Evolutionary conservation across 176 grass and related monocot species (phyloP), one percentile per base, ranked within the genome.

Genomic region (Oryza longistaminata): DNA sequence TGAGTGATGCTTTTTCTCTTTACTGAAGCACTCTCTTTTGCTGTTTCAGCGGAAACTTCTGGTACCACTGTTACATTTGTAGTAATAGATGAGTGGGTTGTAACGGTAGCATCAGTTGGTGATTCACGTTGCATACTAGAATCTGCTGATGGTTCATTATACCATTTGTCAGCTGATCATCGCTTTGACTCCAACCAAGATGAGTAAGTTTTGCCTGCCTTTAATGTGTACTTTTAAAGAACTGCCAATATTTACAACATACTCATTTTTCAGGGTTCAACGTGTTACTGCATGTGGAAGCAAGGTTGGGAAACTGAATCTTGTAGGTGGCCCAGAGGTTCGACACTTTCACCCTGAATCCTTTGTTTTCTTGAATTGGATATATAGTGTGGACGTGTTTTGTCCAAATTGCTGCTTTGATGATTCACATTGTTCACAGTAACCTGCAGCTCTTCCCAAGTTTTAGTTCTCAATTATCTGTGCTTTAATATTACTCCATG

Each of bases 61-160:
- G 93, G 96, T 82, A 95, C 93, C 84, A 95, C 91, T 73, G 91
- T 95, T 42, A 98, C 96, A 89, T 93, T 98, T 87, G 91, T 90
- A 77, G 93, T 97, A 86, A 86, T 97, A 77, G 95, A 97, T 72
- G 95, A 88, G 86, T 97, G 95, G 95, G 88, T 95, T 79, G 91
- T 97, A 77, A 97, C 95, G 0, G 95, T 95, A 21, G 91, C 93
- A 88, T 95, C 96, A 45, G 91, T 98, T 64, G 93, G 91, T 61
- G 93, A 98, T 93, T 98, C 93, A 48, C 91, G 83, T 19, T 98
- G 93, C 87, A 88, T 98, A 82, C 91, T 95, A 64, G 91, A 95
- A 86, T 98, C 89, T 55, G 91, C 89, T 46, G 89, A 98, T 78
- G 93, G 93, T 85, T 93, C 90, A 7, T 55, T 97, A 13, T 89